phyloP scores from a whole-genome alignment of 108 stramenopile genomes.

The Cyclotella atomus region DNA sequence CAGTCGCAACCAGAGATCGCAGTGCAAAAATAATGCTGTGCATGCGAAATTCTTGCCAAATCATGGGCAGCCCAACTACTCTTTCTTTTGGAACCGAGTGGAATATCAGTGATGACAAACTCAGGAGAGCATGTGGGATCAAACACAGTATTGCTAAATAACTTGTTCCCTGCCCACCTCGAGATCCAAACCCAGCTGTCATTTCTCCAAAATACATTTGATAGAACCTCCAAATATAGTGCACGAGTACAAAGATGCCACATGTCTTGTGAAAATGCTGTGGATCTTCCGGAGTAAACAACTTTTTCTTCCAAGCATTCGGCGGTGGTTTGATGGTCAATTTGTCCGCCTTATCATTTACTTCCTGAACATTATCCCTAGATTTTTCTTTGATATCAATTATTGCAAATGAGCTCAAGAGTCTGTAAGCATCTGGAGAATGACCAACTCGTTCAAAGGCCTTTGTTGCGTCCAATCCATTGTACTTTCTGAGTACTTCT shows the following conservation, averaged over 20 bases:
- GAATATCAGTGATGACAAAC: conserved; percentile 60
- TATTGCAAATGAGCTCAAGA: conserved; percentile 49
- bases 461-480: conserved; percentile 63
- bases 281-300: conserved; percentile 73
- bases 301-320: conserved; percentile 37
- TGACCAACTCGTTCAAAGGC: conserved; percentile 60
- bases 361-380: not conserved
- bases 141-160: conserved; percentile 35
- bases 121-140: conserved; percentile 61
- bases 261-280: conserved; percentile 65
- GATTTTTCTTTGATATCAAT: conserved; percentile 19
- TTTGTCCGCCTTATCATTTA: not conserved
- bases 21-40: conserved; percentile 66
- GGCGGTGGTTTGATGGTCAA: not conserved
- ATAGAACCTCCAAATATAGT: conserved; percentile 54
- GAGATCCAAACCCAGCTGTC: conserved; percentile 52
- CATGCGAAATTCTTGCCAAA: conserved; percentile 71
- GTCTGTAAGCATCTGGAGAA: conserved; percentile 52
- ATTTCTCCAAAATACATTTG: conserved; percentile 64
- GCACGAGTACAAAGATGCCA: conserved; percentile 58
- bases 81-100: conserved; percentile 67
- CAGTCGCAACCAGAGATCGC: conserved; percentile 34
- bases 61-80: conserved; percentile 69
- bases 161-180: conserved; percentile 34
- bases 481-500: conserved; percentile 54